Percentiles rank a stretch among this genome's conserved stretches.
Evolutionary conservation across 2,329 filamentous ascomycete species (phyloP).

Genomic region (Paecilomyces variotii): DNA sequence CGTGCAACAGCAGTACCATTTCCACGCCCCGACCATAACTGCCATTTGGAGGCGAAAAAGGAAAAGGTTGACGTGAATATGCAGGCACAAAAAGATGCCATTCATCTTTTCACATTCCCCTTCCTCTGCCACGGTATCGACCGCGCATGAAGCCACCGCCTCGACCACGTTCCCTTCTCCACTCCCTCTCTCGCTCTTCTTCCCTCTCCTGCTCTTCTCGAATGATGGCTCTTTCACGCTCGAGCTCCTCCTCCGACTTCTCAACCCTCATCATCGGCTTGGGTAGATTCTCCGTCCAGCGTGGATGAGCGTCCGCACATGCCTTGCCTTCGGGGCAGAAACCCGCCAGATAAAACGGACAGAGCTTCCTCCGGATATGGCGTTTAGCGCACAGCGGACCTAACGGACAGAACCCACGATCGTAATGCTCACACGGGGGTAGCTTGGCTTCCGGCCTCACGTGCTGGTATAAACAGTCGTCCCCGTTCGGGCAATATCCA

Average conservation of each 20-base stretch:
- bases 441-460: slow-evolving; percentile 74
- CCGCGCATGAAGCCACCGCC: slow-evolving; percentile 38
- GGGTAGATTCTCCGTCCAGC: slow-evolving; percentile 61
- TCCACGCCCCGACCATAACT: not conserved
- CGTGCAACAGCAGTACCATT: not conserved
- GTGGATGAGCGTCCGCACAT: slow-evolving; percentile 75
- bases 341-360: slow-evolving; percentile 79
- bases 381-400: slow-evolving; percentile 82
- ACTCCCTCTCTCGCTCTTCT: slow-evolving; percentile 47
- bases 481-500: slow-evolving; percentile 91
- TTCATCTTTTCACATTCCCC: slow-evolving; percentile 20
- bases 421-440: slow-evolving; percentile 82
- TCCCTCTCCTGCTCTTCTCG: slow-evolving; percentile 54
- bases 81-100: not conserved
- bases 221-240: slow-evolving; percentile 46
- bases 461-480: slow-evolving; percentile 91
- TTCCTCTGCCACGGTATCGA: slow-evolving; percentile 39
- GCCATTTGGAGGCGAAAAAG: not conserved
- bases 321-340: slow-evolving; percentile 80
- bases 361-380: slow-evolving; percentile 74
- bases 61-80: not conserved
- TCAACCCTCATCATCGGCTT: slow-evolving; percentile 55
- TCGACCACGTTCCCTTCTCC: slow-evolving; percentile 45
- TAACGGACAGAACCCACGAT: slow-evolving; percentile 87
- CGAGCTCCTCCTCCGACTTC: slow-evolving; percentile 64